Percentiles rank a stretch among this genome's conserved stretches.
These are phyloP conservation scores for Paecilomyces variotii DNA, from an alignment of 2,329 filamentous ascomycete species.

Conservation along the genomic window DNA sequence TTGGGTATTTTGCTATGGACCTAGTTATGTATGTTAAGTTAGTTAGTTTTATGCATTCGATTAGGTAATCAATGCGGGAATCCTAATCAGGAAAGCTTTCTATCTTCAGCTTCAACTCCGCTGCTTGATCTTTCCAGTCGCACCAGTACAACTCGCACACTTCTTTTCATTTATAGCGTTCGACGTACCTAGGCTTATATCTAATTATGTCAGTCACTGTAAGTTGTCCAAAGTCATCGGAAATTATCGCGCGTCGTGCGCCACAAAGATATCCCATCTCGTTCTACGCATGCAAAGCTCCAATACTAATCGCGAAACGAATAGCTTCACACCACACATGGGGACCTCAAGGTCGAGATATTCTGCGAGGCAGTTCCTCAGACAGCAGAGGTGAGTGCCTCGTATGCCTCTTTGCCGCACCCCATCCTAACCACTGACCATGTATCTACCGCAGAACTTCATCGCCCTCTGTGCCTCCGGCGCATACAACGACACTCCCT, in stretches of 20 bases:
- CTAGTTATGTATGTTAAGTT: too few species aligned
- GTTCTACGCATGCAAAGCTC: neutral
- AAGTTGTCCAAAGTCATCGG: neutral
- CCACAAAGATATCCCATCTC: neutral
- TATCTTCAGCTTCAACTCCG: neutral
- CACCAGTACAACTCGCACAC: neutral
- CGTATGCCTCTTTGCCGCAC: neutral
- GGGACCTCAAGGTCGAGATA: conserved; percentile 89
- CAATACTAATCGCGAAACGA: neutral
- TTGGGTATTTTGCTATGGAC: too few species aligned
- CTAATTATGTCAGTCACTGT: conserved; percentile 4
- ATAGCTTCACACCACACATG: conserved; percentile 73
- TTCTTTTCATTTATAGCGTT: neutral
- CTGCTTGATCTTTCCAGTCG: neutral
- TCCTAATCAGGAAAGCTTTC: neutral
- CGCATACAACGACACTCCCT: conserved; percentile 54
- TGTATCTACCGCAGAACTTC: conserved; percentile 45
- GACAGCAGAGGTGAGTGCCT: conserved; percentile 63
- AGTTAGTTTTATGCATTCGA: neutral
- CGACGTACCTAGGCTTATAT: neutral
- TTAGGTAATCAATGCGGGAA: neutral
- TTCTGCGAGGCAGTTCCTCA: conserved; percentile 94
- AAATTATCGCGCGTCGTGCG: neutral
- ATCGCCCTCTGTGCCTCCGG: conserved; percentile 56
- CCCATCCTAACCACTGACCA: neutral